phyloP scores from a whole-genome alignment of 169 alveolate genomes.

The Cyclospora cayetanensis region DNA sequence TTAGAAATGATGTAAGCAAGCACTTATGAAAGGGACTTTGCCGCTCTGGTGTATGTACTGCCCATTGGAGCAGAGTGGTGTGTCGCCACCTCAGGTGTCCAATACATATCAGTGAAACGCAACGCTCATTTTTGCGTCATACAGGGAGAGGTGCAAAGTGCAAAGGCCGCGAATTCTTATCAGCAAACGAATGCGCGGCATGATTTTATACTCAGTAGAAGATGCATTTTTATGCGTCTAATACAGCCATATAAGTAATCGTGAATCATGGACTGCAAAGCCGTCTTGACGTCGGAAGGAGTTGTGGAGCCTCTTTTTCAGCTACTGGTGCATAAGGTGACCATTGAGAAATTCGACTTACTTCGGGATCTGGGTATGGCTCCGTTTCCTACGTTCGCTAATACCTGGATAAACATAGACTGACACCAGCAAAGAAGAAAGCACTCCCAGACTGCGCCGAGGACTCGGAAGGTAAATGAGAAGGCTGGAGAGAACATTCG shows the following conservation, averaged over 20 bases:
- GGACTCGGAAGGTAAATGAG: slow-evolving; percentile 64
- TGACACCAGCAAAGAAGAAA: slow-evolving; percentile 49
- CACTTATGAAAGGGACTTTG: no score
- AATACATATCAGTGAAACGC: not conserved
- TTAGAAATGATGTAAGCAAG: no score
- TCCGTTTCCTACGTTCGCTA: not conserved
- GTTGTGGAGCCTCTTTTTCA: slow-evolving; percentile 72
- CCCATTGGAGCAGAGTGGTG: not conserved
- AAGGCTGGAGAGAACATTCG: not conserved
- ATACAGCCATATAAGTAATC: not conserved
- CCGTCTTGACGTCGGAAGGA: slow-evolving; percentile 66
- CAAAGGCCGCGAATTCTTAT: no score
- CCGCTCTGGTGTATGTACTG: slow-evolving; percentile 54
- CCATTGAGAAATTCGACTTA: slow-evolving; percentile 68
- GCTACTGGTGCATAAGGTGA: slow-evolving; percentile 73
- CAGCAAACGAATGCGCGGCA: no score
- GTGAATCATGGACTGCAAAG: slow-evolving; percentile 29
- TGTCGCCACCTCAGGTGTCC: not conserved
- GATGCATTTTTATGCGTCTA: slow-evolving; percentile 14
- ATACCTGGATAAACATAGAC: not conserved
- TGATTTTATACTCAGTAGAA: not conserved
- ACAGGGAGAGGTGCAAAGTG: not conserved
- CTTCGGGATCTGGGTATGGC: slow-evolving; percentile 70
- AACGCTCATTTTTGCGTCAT: slow-evolving; percentile 33
- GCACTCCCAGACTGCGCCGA: slow-evolving; percentile 73